These are phyloP conservation scores for Podaxis mareebaensis DNA, from an alignment of 768 basidiomycete genomes.

Conservation along the genomic window DNA sequence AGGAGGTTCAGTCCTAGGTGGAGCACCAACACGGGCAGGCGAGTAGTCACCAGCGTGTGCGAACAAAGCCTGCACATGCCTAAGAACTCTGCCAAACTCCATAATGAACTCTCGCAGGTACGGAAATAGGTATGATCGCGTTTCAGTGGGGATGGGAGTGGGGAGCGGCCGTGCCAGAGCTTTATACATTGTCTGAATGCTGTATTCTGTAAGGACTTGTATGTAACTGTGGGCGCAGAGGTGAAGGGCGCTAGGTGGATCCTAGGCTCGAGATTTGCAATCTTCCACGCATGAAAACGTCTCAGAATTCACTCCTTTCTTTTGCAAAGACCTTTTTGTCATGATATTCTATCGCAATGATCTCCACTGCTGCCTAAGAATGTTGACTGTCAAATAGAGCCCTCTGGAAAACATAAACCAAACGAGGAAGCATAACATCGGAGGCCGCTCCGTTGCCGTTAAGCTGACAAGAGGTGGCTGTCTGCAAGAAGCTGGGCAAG, in stretches of 20 bases:
- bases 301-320: neutral
- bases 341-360: neutral
- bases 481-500: neutral
- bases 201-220: constrained; percentile 9
- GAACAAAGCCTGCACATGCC: neutral
- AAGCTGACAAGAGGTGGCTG: neutral
- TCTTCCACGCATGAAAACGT: neutral
- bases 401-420: neutral
- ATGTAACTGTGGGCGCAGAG: constrained; percentile 13
- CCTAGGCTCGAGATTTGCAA: neutral
- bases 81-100: neutral
- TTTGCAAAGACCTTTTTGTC: neutral
- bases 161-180: neutral
- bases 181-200: constrained; percentile 2
- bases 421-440: neutral
- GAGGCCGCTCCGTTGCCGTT: neutral
- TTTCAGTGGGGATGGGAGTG: neutral
- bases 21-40: neutral
- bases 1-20: neutral
- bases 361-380: neutral
- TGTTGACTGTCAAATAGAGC: too few species aligned
- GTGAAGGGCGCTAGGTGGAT: neutral
- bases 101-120: neutral
- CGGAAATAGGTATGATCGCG: neutral
- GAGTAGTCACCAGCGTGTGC: neutral